phyloP scores from a whole-genome alignment of 805 yeast species.

The Cyberlindnera euphorbiae region DNA sequence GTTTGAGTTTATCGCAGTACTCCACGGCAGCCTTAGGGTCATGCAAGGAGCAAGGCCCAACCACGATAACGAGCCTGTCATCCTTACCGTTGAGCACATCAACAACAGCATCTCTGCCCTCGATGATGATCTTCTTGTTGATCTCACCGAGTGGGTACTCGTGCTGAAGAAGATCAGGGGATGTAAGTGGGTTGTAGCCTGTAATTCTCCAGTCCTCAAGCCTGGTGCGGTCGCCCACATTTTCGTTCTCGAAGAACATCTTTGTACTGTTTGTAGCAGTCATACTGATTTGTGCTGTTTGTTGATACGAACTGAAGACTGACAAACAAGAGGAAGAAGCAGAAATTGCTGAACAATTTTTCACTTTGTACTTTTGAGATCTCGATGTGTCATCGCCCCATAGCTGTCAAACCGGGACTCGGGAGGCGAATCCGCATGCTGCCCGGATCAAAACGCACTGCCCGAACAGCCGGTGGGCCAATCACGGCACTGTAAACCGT shows the following conservation, averaged over 20 bases:
- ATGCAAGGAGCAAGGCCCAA: conserved; percentile 97
- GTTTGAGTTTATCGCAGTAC: conserved; percentile 65
- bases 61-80: conserved; percentile 82
- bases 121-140: conserved; percentile 58
- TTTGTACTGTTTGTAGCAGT: conserved; percentile 8
- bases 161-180: conserved; percentile 88
- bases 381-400: no score
- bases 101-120: conserved; percentile 73
- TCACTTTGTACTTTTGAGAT: no score
- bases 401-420: no score
- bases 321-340: not conserved
- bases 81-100: conserved; percentile 75
- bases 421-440: no score
- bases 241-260: conserved; percentile 83
- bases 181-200: conserved; percentile 93
- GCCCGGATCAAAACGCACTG: no score
- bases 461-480: no score
- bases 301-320: not conserved
- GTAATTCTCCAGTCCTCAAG: conserved; percentile 73
- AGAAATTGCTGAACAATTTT: not conserved
- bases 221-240: conserved; percentile 78
- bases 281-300: not conserved
- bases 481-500: no score
- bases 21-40: conserved; percentile 91
- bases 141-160: conserved; percentile 66